phyloP scores from a whole-genome alignment of 1,139 yeast species.

The Lodderomyces theae region DNA sequence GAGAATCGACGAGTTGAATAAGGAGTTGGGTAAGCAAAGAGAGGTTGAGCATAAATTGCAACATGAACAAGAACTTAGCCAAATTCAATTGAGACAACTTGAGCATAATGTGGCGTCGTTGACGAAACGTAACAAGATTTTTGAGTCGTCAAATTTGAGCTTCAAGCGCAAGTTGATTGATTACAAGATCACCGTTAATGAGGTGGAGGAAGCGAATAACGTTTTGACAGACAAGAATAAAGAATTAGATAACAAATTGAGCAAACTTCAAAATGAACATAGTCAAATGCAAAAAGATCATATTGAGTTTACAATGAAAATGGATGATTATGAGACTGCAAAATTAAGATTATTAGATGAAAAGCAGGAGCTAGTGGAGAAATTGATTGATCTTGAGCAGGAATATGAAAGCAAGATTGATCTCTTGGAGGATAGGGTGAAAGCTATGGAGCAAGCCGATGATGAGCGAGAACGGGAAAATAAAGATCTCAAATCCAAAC shows the following conservation, averaged over 20 bases:
- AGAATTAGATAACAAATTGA: neutral
- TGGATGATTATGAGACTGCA: neutral
- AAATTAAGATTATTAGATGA: neutral
- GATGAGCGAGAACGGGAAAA: neutral
- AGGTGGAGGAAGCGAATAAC: slow-evolving; percentile 9
- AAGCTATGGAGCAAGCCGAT: slow-evolving; percentile 1
- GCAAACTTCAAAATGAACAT: slow-evolving; percentile 1
- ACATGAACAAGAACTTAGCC: slow-evolving; percentile 26
- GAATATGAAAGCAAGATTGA: neutral
- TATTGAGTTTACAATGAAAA: neutral
- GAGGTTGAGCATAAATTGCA: slow-evolving; percentile 19
- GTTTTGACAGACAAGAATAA: slow-evolving; percentile 11
- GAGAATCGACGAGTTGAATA: slow-evolving; percentile 14
- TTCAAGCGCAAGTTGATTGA: slow-evolving; percentile 13
- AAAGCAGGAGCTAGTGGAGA: neutral
- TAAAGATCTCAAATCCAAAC: neutral
- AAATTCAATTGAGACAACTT: slow-evolving; percentile 28
- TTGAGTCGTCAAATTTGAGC: slow-evolving; percentile 17
- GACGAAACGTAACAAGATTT: slow-evolving; percentile 25
- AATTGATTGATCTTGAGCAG: neutral
- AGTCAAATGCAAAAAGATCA: neutral
- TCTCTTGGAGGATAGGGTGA: neutral
- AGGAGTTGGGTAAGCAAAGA: slow-evolving; percentile 15
- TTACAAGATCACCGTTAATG: slow-evolving; percentile 9
- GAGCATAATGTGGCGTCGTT: slow-evolving; percentile 32